Evolutionary conservation across 495 filamentous ascomycete species (phyloP).

Genomic region (Aspergillus avenaceus): DNA sequence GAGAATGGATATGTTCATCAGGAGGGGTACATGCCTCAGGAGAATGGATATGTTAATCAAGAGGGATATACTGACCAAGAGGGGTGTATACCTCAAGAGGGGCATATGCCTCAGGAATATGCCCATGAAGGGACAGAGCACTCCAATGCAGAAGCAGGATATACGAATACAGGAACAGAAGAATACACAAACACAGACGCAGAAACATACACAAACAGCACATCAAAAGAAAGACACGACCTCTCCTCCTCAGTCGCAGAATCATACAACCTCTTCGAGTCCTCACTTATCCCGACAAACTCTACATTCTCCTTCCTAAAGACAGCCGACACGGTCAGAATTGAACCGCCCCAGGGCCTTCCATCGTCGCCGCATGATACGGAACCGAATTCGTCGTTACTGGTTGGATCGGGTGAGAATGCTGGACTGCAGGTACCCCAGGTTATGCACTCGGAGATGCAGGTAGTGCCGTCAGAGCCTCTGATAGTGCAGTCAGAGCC

Average conservation of each 20-base stretch:
- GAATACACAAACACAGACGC: slow-evolving; percentile 12
- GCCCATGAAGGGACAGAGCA: too few relatives aligned
- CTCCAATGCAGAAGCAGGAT: too few relatives aligned
- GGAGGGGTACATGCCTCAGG: too few relatives aligned
- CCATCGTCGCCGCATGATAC: slow-evolving; percentile 38
- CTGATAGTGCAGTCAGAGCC: too few relatives aligned
- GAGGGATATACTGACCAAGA: too few relatives aligned
- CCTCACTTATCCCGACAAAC: slow-evolving; percentile 8
- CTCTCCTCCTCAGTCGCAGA: slow-evolving; percentile 7
- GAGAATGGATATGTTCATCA: too few relatives aligned
- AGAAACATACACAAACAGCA: slow-evolving; percentile 8
- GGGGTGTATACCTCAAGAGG: too few relatives aligned
- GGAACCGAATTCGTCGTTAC: slow-evolving; percentile 35
- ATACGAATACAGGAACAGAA: too few relatives aligned
- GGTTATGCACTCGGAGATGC: background rate
- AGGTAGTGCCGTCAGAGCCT: slow-evolving; percentile 9
- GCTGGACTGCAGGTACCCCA: slow-evolving; percentile 8
- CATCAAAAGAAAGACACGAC: too few relatives aligned
- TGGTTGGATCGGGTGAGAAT: slow-evolving; percentile 24
- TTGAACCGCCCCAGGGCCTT: slow-evolving; percentile 18
- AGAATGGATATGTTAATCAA: too few relatives aligned
- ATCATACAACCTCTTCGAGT: slow-evolving; percentile 28
- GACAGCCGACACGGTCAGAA: background rate
- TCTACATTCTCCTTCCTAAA: slow-evolving; percentile 4
- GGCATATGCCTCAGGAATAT: too few relatives aligned